phyloP scores from a whole-genome alignment of 768 basidiomycete species.

The Naganishia randhawae region DNA sequence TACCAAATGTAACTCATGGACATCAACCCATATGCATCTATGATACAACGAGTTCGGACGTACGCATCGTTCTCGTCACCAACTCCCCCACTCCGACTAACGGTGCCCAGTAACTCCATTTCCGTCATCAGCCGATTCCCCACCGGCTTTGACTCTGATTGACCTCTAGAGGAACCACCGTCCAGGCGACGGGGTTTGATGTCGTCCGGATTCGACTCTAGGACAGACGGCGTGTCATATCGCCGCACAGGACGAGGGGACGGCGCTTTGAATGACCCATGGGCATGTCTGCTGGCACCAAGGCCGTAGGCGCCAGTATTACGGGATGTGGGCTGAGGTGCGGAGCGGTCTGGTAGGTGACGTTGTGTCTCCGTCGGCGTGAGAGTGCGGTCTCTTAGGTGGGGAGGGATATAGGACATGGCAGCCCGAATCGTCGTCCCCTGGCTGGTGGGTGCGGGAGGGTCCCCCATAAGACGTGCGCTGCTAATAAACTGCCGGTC shows the following conservation, averaged over 20 bases:
- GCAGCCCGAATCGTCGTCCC: no score
- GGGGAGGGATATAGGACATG: constrained; percentile 14
- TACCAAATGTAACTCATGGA: neutral
- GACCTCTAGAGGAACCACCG: neutral
- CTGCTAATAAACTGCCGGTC: no score
- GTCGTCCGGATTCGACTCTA: constrained; percentile 10
- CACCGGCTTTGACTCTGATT: neutral
- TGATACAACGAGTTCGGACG: constrained; percentile 22
- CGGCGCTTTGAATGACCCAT: neutral
- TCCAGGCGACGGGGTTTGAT: neutral
- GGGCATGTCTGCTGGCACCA: constrained; percentile 5
- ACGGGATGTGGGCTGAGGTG: neutral
- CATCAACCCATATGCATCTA: neutral
- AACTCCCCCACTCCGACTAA: constrained; percentile 46
- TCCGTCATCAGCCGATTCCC: constrained; percentile 22
- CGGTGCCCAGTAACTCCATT: constrained; percentile 47
- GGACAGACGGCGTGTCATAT: neutral
- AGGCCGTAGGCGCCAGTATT: neutral
- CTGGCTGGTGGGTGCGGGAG: no score
- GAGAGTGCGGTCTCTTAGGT: neutral
- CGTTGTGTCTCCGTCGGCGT: neutral
- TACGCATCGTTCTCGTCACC: constrained; percentile 49
- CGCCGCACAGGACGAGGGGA: neutral
- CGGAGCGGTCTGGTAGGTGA: neutral
- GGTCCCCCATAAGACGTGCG: no score